phyloP scores from a whole-genome alignment of 805 yeast genomes.

The Candida ficus region DNA sequence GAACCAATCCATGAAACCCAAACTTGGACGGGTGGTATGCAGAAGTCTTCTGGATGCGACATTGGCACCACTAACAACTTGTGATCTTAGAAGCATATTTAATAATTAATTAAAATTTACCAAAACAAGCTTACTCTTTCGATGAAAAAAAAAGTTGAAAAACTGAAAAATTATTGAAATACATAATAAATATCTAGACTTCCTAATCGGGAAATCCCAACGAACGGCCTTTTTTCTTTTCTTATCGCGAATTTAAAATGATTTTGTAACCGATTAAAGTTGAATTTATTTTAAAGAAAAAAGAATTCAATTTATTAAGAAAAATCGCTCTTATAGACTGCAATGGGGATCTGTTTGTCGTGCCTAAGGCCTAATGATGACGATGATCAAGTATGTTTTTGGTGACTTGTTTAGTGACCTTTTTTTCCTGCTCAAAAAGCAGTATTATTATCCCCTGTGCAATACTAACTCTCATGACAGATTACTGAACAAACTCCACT shows the following conservation, averaged over 20 bases:
- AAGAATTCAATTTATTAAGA: too few relatives aligned
- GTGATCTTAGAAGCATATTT: constrained; percentile 6
- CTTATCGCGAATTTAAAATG: neutral
- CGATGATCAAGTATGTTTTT: constrained; percentile 33
- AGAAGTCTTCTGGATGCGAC: constrained; percentile 14
- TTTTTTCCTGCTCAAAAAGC: neutral
- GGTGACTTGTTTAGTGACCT: neutral
- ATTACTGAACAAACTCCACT: constrained; percentile 34
- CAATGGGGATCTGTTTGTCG: constrained; percentile 46
- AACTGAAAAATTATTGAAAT: too few relatives aligned
- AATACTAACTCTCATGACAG: constrained; percentile 25
- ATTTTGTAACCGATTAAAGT: neutral
- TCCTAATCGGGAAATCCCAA: constrained; percentile 11
- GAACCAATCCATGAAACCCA: constrained; percentile 37
- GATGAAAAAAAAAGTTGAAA: neutral
- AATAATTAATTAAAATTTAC: too few relatives aligned
- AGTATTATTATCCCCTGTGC: neutral
- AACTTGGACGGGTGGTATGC: constrained; percentile 21
- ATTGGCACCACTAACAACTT: neutral
- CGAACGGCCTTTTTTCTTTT: neutral
- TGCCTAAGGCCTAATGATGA: constrained; percentile 34
- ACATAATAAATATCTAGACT: constrained; percentile 13
- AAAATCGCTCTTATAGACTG: too few relatives aligned
- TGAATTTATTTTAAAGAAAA: too few relatives aligned
- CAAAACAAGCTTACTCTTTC: too few relatives aligned